These are phyloP conservation scores for Aphanocladium album DNA, from an alignment of 2,329 filamentous ascomycete species.

Conservation along the genomic window DNA sequence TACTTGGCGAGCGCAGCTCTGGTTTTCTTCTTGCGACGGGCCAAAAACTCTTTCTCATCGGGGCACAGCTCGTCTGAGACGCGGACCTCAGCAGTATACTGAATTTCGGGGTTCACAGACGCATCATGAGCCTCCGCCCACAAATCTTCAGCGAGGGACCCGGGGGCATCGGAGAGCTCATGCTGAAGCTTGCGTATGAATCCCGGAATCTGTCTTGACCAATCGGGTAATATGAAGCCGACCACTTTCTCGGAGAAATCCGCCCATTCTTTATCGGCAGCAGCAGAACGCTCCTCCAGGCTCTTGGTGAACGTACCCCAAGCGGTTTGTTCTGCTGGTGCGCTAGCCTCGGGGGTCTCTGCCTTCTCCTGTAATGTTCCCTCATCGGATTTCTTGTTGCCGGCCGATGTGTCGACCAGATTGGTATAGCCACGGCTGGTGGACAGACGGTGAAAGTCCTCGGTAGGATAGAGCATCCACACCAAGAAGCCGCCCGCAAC, in stretches of 20 bases:
- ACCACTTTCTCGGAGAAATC: conserved; percentile 55
- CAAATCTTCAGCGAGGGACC: conserved; percentile 85
- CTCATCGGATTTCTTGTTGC: neutral
- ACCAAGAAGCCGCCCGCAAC: conserved; percentile 33
- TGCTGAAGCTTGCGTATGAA: conserved; percentile 78
- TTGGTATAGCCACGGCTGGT: neutral
- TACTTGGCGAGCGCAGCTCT: conserved; percentile 75
- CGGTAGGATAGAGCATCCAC: conserved; percentile 40
- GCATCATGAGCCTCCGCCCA: conserved; percentile 89
- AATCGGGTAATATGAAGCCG: conserved; percentile 72
- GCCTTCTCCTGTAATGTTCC: neutral
- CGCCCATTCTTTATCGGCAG: conserved; percentile 52
- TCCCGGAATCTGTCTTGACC: conserved; percentile 70
- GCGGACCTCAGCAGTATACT: conserved; percentile 73
- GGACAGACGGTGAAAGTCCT: conserved; percentile 36
- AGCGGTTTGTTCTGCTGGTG: conserved; percentile 25
- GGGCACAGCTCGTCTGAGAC: conserved; percentile 75
- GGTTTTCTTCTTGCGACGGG: conserved; percentile 62
- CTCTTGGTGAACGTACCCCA: conserved; percentile 44
- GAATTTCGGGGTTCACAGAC: conserved; percentile 78
- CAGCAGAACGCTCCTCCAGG: conserved; percentile 49
- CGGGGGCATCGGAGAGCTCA: conserved; percentile 81
- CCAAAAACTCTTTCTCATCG: conserved; percentile 73
- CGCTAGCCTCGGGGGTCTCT: conserved; percentile 2
- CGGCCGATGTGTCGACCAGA: neutral